Evolutionary conservation across 2,329 filamentous ascomycete species (phyloP).

Genomic region (Fusarium irregulare): DNA sequence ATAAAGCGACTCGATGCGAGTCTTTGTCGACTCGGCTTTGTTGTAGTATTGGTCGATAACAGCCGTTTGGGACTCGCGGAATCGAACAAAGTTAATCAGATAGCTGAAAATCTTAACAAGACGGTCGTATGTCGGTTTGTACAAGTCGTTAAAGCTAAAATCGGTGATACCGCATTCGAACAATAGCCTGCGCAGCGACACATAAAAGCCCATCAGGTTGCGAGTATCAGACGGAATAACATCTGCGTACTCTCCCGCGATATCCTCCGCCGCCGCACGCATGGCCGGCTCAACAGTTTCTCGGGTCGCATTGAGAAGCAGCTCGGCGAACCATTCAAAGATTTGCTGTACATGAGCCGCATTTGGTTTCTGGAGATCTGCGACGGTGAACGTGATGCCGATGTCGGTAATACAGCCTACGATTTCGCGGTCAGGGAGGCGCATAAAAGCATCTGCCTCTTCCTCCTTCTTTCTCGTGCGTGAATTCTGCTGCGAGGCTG

Average conservation of each 20-base stretch:
- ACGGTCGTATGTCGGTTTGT: slow-evolving; percentile 88
- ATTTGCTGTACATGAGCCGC: slow-evolving; percentile 95
- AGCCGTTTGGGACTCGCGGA: slow-evolving; percentile 89
- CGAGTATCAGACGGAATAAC: slow-evolving; percentile 88
- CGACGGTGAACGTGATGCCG: slow-evolving; percentile 86
- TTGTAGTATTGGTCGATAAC: slow-evolving; percentile 96
- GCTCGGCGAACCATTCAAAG: slow-evolving; percentile 96
- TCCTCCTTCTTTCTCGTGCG: slow-evolving; percentile 69
- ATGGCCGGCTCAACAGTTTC: slow-evolving; percentile 95
- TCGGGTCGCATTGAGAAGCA: slow-evolving; percentile 92
- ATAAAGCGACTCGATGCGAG: slow-evolving; percentile 87
- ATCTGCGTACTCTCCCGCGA: slow-evolving; percentile 86
- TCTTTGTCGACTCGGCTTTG: slow-evolving; percentile 86
- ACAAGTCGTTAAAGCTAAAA: slow-evolving; percentile 92
- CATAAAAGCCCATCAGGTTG: slow-evolving; percentile 96
- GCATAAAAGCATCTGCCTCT: slow-evolving; percentile 69
- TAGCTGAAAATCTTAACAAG: slow-evolving; percentile 97
- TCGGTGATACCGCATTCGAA: slow-evolving; percentile 91
- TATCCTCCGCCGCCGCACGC: slow-evolving; percentile 88
- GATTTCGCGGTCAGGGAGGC: slow-evolving; percentile 79
- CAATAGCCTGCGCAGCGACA: slow-evolving; percentile 81
- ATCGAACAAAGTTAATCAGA: slow-evolving; percentile 98
- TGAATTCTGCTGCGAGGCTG: slow-evolving; percentile 61
- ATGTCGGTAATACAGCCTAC: slow-evolving; percentile 98
- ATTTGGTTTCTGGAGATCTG: slow-evolving; percentile 93